phyloP scores from a whole-genome alignment of 2,329 filamentous ascomycete genomes.

The Neopestalotiopsis sp. region DNA sequence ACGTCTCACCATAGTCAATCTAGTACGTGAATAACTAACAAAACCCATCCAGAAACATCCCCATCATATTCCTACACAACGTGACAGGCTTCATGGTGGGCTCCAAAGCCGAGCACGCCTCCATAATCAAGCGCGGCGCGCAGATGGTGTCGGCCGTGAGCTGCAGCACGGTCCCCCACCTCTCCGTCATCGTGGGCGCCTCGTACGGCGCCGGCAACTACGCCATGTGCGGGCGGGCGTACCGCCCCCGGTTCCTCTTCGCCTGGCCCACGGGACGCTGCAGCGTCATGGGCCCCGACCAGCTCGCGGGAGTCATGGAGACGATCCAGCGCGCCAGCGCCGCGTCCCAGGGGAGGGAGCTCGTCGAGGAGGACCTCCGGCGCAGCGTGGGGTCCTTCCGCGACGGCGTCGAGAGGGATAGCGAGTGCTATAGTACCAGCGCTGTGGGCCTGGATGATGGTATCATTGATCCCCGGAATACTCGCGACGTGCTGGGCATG shows the following conservation, averaged over 20 bases:
- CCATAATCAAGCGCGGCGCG: constrained; percentile 49
- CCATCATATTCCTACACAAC: constrained; percentile 51
- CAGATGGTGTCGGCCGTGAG: constrained; percentile 50
- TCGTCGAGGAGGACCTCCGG: neutral
- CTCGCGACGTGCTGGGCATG: constrained; percentile 25
- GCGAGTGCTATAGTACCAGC: constrained; percentile 28
- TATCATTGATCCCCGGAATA: constrained; percentile 31
- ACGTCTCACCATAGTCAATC: neutral
- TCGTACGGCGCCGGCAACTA: constrained; percentile 53
- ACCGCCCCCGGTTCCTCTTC: constrained; percentile 47
- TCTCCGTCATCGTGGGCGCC: constrained; percentile 47
- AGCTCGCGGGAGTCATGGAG: constrained; percentile 43
- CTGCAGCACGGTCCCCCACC: constrained; percentile 48
- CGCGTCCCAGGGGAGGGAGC: neutral
- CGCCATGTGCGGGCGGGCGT: constrained; percentile 49
- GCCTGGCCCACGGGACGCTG: constrained; percentile 45
- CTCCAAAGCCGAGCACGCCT: constrained; percentile 46
- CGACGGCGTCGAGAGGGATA: constrained; percentile 25
- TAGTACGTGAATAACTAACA: neutral
- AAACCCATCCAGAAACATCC: constrained; percentile 27
- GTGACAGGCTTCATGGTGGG: constrained; percentile 56
- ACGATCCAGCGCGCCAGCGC: constrained; percentile 30
- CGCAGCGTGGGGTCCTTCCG: constrained; percentile 19
- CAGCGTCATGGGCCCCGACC: constrained; percentile 46
- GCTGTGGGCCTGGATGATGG: constrained; percentile 33